A percentile compares a stretch with the other conserved stretches of the same genome.
These are phyloP conservation scores for Uromyces viciae-fabae DNA, from an alignment of 1,284 basidiomycete genomes.

Conservation along the genomic window DNA sequence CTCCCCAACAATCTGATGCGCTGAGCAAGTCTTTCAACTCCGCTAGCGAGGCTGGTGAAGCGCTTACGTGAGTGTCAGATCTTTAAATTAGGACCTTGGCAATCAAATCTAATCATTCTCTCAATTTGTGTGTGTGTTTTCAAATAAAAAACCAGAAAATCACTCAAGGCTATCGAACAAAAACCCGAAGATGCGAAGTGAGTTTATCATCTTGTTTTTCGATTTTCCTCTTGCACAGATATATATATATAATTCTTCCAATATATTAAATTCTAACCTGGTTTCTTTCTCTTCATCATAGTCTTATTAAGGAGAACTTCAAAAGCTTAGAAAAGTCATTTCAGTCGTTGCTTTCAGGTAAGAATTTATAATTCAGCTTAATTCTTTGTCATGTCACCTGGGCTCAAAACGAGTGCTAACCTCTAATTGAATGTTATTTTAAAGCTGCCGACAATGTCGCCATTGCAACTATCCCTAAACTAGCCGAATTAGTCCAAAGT, in stretches of 20 bases:
- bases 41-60: neutral
- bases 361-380: too few species aligned
- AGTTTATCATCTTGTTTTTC: neutral
- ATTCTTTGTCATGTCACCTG: neutral
- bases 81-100: neutral
- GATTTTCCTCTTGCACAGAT: neutral
- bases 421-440: neutral
- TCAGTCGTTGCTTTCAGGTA: neutral
- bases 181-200: constrained; percentile 19
- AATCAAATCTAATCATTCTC: neutral
- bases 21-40: neutral
- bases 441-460: neutral
- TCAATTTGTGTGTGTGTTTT: neutral
- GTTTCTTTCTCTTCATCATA: too few species aligned
- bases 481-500: neutral
- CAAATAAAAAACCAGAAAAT: neutral
- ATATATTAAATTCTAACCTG: too few species aligned
- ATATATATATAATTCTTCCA: too few species aligned
- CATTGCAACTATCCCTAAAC: constrained; percentile 3
- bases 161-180: neutral
- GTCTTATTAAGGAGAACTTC: neutral
- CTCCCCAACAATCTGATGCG: neutral
- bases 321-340: constrained; percentile 23
- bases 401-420: neutral
- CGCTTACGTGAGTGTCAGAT: neutral